These are phyloP conservation scores for Mitragyna speciosa DNA, from an alignment of 257 asterid genomes.

Conservation along the genomic window DNA sequence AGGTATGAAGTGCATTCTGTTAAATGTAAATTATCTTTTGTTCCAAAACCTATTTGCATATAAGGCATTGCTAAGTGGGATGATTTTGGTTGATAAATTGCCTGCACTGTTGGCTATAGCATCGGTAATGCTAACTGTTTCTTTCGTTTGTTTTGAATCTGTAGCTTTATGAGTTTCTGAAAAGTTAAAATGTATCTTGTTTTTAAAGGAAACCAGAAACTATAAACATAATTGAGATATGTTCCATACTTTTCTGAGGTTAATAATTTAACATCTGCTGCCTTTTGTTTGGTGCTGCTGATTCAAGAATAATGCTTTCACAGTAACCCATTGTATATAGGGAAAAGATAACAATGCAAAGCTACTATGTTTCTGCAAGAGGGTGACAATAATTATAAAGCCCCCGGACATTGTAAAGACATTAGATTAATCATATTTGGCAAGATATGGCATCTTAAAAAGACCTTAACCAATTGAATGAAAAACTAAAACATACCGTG, in stretches of 20 bases:
- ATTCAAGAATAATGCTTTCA: neutral
- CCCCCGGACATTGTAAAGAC: neutral
- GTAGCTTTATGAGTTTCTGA: no score
- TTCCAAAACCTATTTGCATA: neutral
- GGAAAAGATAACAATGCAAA: neutral
- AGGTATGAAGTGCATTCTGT: conserved; percentile 41
- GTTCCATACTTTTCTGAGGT: neutral
- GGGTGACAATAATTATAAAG: neutral
- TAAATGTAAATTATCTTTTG: neutral
- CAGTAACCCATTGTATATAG: neutral
- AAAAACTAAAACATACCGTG: neutral
- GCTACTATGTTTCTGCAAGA: neutral
- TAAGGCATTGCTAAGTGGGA: no score
- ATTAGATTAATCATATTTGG: neutral
- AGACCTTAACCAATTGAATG: neutral
- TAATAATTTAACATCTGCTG: neutral
- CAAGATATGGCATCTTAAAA: neutral
- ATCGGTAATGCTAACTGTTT: neutral
- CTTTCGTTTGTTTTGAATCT: neutral
- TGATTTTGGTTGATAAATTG: neutral
- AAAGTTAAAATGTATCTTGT: neutral
- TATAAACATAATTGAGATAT: neutral
- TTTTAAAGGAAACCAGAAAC: neutral
- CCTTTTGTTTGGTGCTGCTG: neutral
- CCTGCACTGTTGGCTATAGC: neutral